Base-by-base conservation (phyloP, 176 grass and related monocot genomes). In the Bonia amplexicaulis region DNA sequence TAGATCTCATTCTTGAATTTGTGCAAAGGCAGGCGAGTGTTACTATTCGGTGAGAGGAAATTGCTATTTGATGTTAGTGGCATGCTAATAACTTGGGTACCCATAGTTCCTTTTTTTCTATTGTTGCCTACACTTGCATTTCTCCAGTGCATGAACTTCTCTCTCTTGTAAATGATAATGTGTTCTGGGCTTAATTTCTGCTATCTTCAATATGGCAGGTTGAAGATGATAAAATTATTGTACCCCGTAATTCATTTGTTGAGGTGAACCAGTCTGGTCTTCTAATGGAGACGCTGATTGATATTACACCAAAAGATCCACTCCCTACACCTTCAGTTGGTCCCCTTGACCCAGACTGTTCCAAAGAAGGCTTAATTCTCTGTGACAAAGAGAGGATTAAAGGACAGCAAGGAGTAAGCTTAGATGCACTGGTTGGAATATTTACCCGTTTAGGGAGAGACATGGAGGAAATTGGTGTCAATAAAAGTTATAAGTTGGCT, bases 231-330 rank as follows among this genome's bases (percentile, higher is more conserved):
- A 94, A 96, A 80, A 94, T 96, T 66, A 92, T 99, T 55, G 73
- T 99, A 76, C 96, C 96, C 16, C 85, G 84, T 42, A 99, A 99
- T 86, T 99, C 96, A 9, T 35, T 85, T 27, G 90, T 99, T 63
- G 96, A 96, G 83, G 96, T 96, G 46, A 99, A 99, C 45, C 96
- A 99, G 76, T 99, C 96, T 6, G 96, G 96, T 37, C 96, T 99
- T 68, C 96, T 99, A 71, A 96, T 99, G 96, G 96, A 99, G 81
- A 99, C 96, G 0, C 75, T 96, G 53, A 96, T 99, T 66, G 96
- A 99, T 84, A 92, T 99, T 74, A 94, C 93, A 64, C 96, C 96
- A 17, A 89, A 78, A 80, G 78, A 99, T 80, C 96, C 93, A 27
- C 93, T 99, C 47, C 96, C 93, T 22, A 59, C 80, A 17, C 96